These are phyloP conservation scores for Dimocarpus longan DNA, from an alignment of 345 rosid genomes.

Conservation along the genomic window DNA sequence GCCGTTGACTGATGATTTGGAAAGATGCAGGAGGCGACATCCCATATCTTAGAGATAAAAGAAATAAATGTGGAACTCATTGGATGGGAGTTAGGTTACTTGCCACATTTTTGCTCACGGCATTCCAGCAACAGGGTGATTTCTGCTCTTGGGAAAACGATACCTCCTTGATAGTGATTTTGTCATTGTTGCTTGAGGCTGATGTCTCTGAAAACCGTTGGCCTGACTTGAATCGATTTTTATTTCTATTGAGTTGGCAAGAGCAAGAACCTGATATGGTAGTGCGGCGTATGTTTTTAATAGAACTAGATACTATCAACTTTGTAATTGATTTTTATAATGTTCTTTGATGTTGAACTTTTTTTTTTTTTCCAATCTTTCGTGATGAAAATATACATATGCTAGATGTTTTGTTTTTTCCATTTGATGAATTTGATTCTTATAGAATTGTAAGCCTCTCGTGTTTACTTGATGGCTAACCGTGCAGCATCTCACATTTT, in stretches of 20 bases:
- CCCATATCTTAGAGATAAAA: conserved; percentile 54
- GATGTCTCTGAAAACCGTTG: conserved; percentile 17
- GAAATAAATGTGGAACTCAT: conserved; percentile 28
- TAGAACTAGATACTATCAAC: background rate
- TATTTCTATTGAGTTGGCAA: conserved; percentile 32
- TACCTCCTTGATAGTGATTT: conserved; percentile 20
- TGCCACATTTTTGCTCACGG: conserved; percentile 40
- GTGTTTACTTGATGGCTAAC: background rate
- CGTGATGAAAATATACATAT: background rate
- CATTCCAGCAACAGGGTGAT: conserved; percentile 28
- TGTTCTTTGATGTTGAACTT: background rate
- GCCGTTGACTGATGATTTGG: conserved; percentile 7
- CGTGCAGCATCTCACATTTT: no score
- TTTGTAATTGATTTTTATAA: background rate
- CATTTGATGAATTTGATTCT: background rate
- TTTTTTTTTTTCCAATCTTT: background rate
- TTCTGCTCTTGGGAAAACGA: conserved; percentile 28
- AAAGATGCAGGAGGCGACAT: conserved; percentile 75
- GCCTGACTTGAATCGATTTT: conserved; percentile 33
- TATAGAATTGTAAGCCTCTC: background rate
- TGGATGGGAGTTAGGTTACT: conserved; percentile 15
- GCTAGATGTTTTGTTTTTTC: background rate
- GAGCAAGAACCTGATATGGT: conserved; percentile 17
- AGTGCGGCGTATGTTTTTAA: conserved; percentile 27
- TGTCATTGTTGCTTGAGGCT: conserved; percentile 26